These are phyloP conservation scores for Erodium trifolium DNA, from an alignment of 441 rosid species.

Conservation along the genomic window DNA sequence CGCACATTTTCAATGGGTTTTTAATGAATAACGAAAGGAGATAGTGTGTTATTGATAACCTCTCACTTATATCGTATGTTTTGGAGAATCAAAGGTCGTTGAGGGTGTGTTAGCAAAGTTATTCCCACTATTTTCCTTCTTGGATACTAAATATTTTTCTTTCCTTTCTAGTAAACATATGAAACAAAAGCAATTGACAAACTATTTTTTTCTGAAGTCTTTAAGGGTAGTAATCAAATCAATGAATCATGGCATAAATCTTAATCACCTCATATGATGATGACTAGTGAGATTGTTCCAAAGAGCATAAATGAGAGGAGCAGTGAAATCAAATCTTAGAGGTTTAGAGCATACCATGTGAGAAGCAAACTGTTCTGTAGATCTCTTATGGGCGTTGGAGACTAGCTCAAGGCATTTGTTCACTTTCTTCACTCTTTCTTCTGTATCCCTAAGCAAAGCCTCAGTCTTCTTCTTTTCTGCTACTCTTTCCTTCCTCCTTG, in stretches of 20 bases:
- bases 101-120: too few species aligned
- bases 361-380: conserved; percentile 10
- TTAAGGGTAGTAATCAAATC: not conserved
- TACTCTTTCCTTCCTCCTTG: conserved; percentile 31
- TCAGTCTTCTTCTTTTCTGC: conserved; percentile 41
- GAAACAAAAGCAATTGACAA: not conserved
- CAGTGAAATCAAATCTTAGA: not conserved
- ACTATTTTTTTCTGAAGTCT: not conserved
- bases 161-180: too few species aligned
- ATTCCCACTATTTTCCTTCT: too few species aligned
- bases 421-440: conserved; percentile 36
- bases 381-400: conserved; percentile 21
- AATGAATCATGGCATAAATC: not conserved
- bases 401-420: conserved; percentile 23
- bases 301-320: not conserved
- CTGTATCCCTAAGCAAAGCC: conserved; percentile 33
- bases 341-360: conserved; percentile 29
- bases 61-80: too few species aligned
- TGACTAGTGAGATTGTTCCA: not conserved
- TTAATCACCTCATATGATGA: not conserved
- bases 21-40: too few species aligned
- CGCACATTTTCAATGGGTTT: too few species aligned
- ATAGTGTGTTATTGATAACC: too few species aligned
- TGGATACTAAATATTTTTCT: too few species aligned
- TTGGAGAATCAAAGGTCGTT: too few species aligned